Evolutionary conservation across 1,139 yeast genomes (phyloP).

Genomic region (Pichia terricola): DNA sequence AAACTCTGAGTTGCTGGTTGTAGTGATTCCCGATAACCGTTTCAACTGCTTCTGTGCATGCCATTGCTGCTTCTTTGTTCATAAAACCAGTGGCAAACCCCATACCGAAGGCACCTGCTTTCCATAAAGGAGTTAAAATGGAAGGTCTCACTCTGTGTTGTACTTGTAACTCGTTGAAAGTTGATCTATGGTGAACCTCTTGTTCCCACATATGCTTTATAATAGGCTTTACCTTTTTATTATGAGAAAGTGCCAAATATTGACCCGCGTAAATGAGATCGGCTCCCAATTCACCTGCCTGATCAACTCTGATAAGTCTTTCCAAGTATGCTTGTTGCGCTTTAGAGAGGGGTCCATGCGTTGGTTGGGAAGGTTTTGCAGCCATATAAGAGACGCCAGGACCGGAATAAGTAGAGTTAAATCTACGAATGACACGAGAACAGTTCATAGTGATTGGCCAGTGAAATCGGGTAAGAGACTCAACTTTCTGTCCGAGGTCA

Average conservation of each 20-base stretch:
- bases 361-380: conserved; percentile 11
- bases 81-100: conserved; percentile 82
- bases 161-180: conserved; percentile 70
- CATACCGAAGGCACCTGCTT: conserved; percentile 75
- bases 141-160: conserved; percentile 85
- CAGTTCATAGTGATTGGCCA: not conserved
- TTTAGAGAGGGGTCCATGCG: conserved; percentile 22
- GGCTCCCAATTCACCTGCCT: conserved; percentile 99
- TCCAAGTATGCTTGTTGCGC: conserved; percentile 69
- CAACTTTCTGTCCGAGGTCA: no score
- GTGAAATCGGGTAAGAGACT: no score
- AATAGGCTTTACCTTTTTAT: conserved; percentile 63
- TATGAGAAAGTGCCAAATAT: conserved; percentile 59
- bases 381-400: conserved; percentile 9
- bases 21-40: conserved; percentile 97
- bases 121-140: conserved; percentile 86
- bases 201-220: conserved; percentile 98
- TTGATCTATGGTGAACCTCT: conserved; percentile 80
- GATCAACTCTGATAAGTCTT: conserved; percentile 81
- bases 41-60: conserved; percentile 98
- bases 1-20: conserved; percentile 75
- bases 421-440: not conserved
- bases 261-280: conserved; percentile 90
- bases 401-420: conserved; percentile 13
- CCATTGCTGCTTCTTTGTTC: conserved; percentile 97